phyloP scores from a whole-genome alignment of 805 yeast species.

The Metschnikowia bowlesiae region DNA sequence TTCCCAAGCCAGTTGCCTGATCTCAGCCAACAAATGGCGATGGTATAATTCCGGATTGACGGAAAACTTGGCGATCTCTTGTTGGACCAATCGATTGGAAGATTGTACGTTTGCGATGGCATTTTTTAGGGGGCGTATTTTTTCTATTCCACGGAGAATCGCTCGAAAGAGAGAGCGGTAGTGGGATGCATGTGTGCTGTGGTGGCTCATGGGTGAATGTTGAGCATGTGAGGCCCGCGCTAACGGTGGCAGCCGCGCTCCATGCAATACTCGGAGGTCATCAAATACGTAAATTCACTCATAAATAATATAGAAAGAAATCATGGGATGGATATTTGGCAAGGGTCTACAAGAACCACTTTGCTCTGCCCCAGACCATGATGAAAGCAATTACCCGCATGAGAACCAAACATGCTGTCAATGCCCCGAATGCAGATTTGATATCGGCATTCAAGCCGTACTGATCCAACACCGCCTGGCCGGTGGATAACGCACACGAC shows the following conservation, averaged over 20 bases:
- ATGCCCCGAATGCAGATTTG: slow-evolving; percentile 34
- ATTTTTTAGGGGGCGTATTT: neutral
- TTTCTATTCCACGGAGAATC: slow-evolving; percentile 11
- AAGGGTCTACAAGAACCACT: slow-evolving; percentile 14
- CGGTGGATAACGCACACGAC: slow-evolving; percentile 48
- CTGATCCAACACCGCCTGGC: slow-evolving; percentile 50
- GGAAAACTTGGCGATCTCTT: slow-evolving; percentile 9
- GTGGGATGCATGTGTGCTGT: neutral
- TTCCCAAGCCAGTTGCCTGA: slow-evolving; percentile 14
- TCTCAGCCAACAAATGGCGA: slow-evolving; percentile 16
- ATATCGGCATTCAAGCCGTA: slow-evolving; percentile 43
- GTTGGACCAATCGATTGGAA: neutral
- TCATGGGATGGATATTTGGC: neutral
- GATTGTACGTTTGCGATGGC: neutral
- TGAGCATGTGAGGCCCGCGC: neutral
- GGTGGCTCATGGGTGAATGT: neutral
- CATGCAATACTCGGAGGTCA: neutral
- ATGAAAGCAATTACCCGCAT: slow-evolving; percentile 37
- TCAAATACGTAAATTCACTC: neutral
- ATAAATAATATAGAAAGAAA: neutral
- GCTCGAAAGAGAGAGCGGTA: slow-evolving; percentile 15
- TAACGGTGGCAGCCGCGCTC: neutral
- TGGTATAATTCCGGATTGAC: slow-evolving; percentile 14
- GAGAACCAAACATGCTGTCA: slow-evolving; percentile 36
- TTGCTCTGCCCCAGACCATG: slow-evolving; percentile 24